Evolutionary conservation across 139 green algal genomes (phyloP), one percentile per base, ranked within the genome.

Genomic region (Gonium pectorale): DNA sequence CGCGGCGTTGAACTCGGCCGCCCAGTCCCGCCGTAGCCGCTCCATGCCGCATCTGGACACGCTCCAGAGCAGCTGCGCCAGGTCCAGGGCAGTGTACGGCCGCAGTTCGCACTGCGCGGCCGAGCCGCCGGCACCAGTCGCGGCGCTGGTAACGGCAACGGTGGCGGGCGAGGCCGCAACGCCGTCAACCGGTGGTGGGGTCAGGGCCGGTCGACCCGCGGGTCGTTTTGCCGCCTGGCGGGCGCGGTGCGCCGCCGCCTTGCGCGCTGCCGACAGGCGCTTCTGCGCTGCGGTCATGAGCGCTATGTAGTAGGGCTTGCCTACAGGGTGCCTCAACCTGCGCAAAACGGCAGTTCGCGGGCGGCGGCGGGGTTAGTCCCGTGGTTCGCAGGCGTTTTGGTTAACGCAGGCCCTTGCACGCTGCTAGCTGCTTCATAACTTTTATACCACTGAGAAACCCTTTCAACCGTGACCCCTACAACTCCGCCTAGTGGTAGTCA

Each of bases 311-410:
- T 43, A 56, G 41, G 40, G 64, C 64, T 85, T 85, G 46, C 44
- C 43, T 31, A 73, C 22, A 3, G 77, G 77, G 60, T 83, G 77
- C 4, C 62, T 60, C 41, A 83, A 54, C 62, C 77, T 83, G 77
- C 7, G 63, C n/a, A n/a, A n/a, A n/a, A n/a, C n/a, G n/a, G n/a
- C n/a, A n/a, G n/a, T n/a, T n/a, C n/a, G n/a, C n/a, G n/a, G n/a
- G n/a, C n/a, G n/a, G n/a, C n/a, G n/a, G n/a, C n/a, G n/a, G n/a
- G n/a, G n/a, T n/a, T n/a, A n/a, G n/a, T n/a, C n/a, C n/a, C n/a
- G n/a, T n/a, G n/a, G n/a, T n/a, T n/a, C n/a, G n/a, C n/a, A n/a
- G n/a, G n/a, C n/a, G n/a, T n/a, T n/a, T n/a, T n/a, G n/a, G n/a
- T n/a, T n/a, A n/a, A n/a, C n/a, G n/a, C n/a, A n/a, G n/a, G n/a